phyloP scores from a whole-genome alignment of 129 eudicot species.

The Cynara cardunculus region DNA sequence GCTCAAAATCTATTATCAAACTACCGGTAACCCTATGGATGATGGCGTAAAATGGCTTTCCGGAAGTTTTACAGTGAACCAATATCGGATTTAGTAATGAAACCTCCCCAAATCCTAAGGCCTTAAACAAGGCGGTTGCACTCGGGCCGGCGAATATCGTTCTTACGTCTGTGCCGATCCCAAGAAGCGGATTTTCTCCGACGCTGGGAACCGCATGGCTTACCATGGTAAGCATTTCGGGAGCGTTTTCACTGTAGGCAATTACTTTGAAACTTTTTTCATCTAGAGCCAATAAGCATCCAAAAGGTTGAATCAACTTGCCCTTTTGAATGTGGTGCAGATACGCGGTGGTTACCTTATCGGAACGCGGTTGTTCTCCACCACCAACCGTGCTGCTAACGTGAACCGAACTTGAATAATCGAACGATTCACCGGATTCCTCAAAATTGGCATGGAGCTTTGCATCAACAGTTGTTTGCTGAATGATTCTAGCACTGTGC shows the following conservation, averaged over 20 bases:
- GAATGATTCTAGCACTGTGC: slow-evolving; percentile 71
- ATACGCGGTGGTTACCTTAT: slow-evolving; percentile 78
- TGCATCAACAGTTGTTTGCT: slow-evolving; percentile 87
- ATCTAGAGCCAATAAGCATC: slow-evolving; percentile 84
- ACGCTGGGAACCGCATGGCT: slow-evolving; percentile 85
- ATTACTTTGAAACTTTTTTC: slow-evolving; percentile 78
- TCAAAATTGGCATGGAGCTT: slow-evolving; percentile 90
- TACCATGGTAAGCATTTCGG: slow-evolving; percentile 92
- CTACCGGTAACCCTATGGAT: slow-evolving; percentile 86
- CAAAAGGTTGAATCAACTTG: slow-evolving; percentile 78
- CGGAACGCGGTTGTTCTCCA: slow-evolving; percentile 41
- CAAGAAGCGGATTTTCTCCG: slow-evolving; percentile 69
- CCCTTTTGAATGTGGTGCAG: slow-evolving; percentile 89
- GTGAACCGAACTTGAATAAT: slow-evolving; percentile 78
- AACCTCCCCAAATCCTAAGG: slow-evolving; percentile 84
- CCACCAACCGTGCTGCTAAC: slow-evolving; percentile 28
- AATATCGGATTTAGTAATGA: slow-evolving; percentile 76
- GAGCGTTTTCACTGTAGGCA: slow-evolving; percentile 84
- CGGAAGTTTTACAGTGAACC: slow-evolving; percentile 89
- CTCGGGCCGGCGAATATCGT: slow-evolving; percentile 80
- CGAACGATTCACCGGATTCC: slow-evolving; percentile 72
- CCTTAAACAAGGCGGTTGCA: slow-evolving; percentile 66
- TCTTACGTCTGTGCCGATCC: slow-evolving; percentile 80
- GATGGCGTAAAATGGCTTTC: slow-evolving; percentile 90
- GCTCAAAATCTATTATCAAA: slow-evolving; percentile 84